Base-by-base conservation (phyloP, 306 rosid species). In the Ormosia semicastrata region DNA sequence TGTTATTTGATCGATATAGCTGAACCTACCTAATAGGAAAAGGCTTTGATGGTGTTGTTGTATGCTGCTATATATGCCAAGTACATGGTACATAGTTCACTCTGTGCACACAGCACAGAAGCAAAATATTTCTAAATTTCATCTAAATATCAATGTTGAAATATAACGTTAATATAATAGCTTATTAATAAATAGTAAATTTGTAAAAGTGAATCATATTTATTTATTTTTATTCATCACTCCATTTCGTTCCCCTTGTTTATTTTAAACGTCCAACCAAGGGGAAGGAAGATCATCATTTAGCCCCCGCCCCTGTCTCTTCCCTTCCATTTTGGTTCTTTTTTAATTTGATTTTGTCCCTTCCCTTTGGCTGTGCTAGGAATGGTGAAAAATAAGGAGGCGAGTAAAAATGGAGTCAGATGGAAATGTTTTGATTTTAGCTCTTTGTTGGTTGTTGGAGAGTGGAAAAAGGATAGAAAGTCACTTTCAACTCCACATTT, bases 371-470 rank as follows among this genome's bases (percentile, higher is more conserved):
- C 75, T 5, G 9, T 53, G 60, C 50, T 12, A 33, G 68, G 49
- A 33, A 73, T 56, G 68, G 47, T 15, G 29, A 66, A 66, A 66
- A 54, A 14, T 67, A 36, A 67, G 30, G 36, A 46, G 29, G 44
- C 46, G 56, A 24, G 40, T 71, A 9, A 79, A 52, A 37, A 71
- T 71, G 7, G 54, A 71, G 47, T 64, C 46, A 11, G 11, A 41
- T 43, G 59, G 53, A 75, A 57, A 66, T 75, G 37, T 56, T 75
- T 62, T 52, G 33, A 40, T 49, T 80, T 49, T 39, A 39, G 37
- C 66, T 47, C 72, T 63, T 71, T 64, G 37, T 24, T 71, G 73
- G 44, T 49, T 57, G 13, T 80, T 66, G 52, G 66, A 62, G 57
- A 70, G 53, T 50, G 29, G 18, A 29, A 52, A 66, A 50, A 11